These are phyloP conservation scores for Myotisia sp. DNA, from an alignment of 2,329 filamentous ascomycete genomes.

Conservation along the genomic window DNA sequence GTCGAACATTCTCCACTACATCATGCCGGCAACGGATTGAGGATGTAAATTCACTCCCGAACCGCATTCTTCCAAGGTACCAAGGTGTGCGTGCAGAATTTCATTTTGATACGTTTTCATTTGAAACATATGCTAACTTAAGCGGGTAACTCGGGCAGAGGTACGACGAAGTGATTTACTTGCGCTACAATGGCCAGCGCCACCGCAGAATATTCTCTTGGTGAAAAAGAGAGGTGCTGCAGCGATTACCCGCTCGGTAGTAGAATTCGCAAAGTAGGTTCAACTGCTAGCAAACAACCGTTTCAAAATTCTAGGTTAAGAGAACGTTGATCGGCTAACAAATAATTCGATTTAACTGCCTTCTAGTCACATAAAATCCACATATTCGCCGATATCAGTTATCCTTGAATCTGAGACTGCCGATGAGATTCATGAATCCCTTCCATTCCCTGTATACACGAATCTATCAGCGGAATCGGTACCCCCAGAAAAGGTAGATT, in stretches of 20 bases:
- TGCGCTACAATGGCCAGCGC: conserved; percentile 52
- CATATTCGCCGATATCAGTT: conserved; percentile 68
- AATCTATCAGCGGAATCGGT: conserved; percentile 28
- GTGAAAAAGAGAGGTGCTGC: conserved; percentile 51
- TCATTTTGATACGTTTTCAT: conserved; percentile 3
- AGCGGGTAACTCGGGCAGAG: conserved; percentile 27
- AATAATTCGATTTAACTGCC: conserved; percentile 1
- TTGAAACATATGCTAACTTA: neutral
- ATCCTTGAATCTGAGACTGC: conserved; percentile 71
- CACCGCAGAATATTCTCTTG: conserved; percentile 54
- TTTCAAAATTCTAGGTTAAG: neutral
- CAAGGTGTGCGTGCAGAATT: conserved; percentile 36
- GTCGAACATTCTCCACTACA: conserved; percentile 31
- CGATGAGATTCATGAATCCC: conserved; percentile 50
- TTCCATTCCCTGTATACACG: conserved; percentile 61
- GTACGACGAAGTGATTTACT: conserved; percentile 46
- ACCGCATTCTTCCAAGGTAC: conserved; percentile 48
- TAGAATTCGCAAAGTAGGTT: conserved; percentile 41
- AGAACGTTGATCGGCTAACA: too few species aligned
- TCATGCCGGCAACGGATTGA: conserved; percentile 29
- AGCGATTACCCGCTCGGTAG: conserved; percentile 40
- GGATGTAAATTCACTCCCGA: conserved; percentile 30
- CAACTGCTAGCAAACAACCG: neutral
- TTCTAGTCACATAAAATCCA: conserved; percentile 55
- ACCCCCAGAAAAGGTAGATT: conserved; percentile 68